These are phyloP conservation scores for Rhynchospora tenuis DNA, from an alignment of 176 grass and related monocot species.

Conservation along the genomic window DNA sequence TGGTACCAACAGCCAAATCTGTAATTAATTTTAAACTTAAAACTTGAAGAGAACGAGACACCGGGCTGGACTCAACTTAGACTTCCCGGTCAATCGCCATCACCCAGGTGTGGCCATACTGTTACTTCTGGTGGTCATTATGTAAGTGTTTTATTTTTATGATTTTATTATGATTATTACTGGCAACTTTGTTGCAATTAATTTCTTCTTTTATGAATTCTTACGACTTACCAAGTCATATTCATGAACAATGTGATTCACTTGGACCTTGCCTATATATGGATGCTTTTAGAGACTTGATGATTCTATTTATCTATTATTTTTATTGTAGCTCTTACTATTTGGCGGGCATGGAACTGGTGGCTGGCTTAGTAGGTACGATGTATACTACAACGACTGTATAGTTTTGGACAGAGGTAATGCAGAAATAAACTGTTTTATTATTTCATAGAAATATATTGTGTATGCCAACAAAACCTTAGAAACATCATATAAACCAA, in stretches of 20 bases:
- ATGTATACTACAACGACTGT: conserved; percentile 96
- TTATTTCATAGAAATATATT: background rate
- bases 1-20: background rate
- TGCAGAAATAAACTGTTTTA: background rate
- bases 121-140: conserved; percentile 90
- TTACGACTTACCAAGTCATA: background rate
- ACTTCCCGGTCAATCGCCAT: conserved; percentile 82
- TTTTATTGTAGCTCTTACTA: conserved; percentile 67
- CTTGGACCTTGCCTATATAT: background rate
- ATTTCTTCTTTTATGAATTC: background rate
- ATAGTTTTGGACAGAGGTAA: conserved; percentile 93
- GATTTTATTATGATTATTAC: background rate
- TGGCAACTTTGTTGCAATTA: background rate
- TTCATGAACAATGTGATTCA: background rate
- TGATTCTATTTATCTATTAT: conserved; percentile 7
- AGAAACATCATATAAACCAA: background rate
- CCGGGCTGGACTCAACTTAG: conserved; percentile 93
- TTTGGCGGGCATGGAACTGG: conserved; percentile 99
- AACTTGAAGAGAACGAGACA: conserved; percentile 68
- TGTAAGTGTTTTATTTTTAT: conserved; percentile 49
- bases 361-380: conserved; percentile 94
- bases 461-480: background rate
- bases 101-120: conserved; percentile 84
- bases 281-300: background rate
- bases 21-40: background rate